A percentile compares a stretch with the other conserved stretches of the same genome.
Conservation (phyloP, 1,284 basidiomycete species). For the Meira nashicola region DNA sequence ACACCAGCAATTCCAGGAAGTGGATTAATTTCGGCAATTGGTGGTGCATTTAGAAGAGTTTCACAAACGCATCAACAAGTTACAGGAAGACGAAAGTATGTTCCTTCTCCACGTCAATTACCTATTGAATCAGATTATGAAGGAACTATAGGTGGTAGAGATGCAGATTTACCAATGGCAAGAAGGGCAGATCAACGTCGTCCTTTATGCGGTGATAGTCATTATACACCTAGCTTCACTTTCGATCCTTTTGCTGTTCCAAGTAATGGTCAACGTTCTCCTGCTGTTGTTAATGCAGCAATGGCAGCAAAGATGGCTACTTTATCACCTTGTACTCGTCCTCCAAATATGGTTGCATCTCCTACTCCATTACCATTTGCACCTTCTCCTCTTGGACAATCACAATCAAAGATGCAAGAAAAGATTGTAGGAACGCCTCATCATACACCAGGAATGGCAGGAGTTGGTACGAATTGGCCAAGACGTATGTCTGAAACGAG, state of each 20-base stretch:
- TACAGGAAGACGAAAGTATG: slow-evolving; percentile 17
- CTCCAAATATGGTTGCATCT: too few species aligned
- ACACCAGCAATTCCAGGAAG: background rate
- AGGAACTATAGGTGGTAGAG: slow-evolving; percentile 36
- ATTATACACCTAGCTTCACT: too few species aligned
- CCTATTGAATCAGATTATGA: slow-evolving; percentile 39
- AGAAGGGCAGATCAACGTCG: slow-evolving; percentile 20
- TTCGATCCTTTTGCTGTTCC: background rate
- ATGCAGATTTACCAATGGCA: slow-evolving; percentile 36
- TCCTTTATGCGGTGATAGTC: too few species aligned
- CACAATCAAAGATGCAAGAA: too few species aligned
- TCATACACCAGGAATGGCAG: slow-evolving; percentile 15
- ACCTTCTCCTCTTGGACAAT: too few species aligned
- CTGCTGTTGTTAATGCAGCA: background rate
- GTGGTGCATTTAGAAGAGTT: too few species aligned
- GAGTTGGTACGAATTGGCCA: slow-evolving; percentile 10
- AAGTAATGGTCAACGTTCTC: background rate
- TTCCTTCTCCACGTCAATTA: slow-evolving; percentile 22
- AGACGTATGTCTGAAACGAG: background rate
- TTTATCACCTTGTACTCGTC: too few species aligned
- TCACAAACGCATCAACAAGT: too few species aligned
- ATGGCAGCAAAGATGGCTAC: background rate
- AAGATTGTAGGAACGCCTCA: slow-evolving; percentile 10
- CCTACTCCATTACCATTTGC: too few species aligned
- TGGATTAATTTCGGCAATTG: background rate